A percentile compares a stretch with the other conserved stretches of the same genome.
phyloP scores from a whole-genome alignment of 2,329 filamentous ascomycete species.

The Dothiorella sarmentorum region DNA sequence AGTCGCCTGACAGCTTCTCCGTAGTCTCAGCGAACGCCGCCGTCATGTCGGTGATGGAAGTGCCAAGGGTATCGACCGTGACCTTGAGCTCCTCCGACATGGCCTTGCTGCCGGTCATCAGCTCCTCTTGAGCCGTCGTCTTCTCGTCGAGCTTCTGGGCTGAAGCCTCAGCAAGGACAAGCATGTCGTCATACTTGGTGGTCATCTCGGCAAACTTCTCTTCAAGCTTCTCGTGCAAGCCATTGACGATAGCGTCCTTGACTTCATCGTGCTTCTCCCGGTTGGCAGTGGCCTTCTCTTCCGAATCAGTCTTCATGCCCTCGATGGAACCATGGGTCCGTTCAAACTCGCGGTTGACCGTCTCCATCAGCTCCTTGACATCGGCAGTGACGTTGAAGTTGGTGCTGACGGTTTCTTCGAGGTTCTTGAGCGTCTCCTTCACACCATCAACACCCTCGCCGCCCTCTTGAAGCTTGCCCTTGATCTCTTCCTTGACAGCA shows the following conservation, averaged over 20 bases:
- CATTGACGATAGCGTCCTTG: conserved; percentile 52
- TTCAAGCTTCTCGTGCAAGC: conserved; percentile 59
- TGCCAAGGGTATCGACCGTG: conserved; percentile 79
- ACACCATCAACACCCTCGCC: conserved; percentile 61
- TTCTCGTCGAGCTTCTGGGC: conserved; percentile 70
- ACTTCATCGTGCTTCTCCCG: conserved; percentile 60
- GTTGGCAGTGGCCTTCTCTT: conserved; percentile 53
- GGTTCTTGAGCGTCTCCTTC: conserved; percentile 60
- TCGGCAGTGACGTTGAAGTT: conserved; percentile 45
- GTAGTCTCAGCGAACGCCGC: conserved; percentile 72
- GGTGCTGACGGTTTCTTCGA: conserved; percentile 64
- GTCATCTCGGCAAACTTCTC: conserved; percentile 80
- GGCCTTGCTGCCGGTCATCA: conserved; percentile 70
- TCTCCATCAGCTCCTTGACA: conserved; percentile 61
- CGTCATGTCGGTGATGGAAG: conserved; percentile 49
- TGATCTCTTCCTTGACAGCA: conserved; percentile 73
- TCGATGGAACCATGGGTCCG: conserved; percentile 77
- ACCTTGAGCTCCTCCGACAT: conserved; percentile 84
- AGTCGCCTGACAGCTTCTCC: conserved; percentile 83
- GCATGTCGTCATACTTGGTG: conserved; percentile 83
- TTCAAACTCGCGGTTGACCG: conserved; percentile 83
- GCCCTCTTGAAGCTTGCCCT: conserved; percentile 73
- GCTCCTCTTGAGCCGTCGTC: conserved; percentile 67
- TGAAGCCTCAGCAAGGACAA: conserved; percentile 69
- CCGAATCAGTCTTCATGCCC: conserved; percentile 75